A percentile compares a stretch with the other conserved stretches of the same genome.
Conservation (phyloP, 2,329 filamentous ascomycete genomes). For the Boeremia exigua region DNA sequence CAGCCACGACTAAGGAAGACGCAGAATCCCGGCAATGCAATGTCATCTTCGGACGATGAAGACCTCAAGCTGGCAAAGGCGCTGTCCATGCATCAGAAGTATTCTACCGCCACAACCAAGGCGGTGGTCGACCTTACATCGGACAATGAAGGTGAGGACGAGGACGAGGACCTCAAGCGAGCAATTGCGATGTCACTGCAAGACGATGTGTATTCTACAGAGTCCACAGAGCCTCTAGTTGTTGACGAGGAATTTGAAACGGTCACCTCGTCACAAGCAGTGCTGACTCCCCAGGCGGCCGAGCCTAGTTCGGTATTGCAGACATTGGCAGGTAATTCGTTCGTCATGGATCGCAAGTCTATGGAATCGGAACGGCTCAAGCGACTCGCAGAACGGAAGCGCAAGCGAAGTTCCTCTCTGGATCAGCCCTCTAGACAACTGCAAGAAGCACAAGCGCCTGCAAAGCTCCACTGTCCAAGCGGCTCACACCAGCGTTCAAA, state of each 20-base stretch:
- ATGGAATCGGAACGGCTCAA: conserved; percentile 87
- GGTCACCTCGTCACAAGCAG: not conserved
- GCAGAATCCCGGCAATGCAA: conserved; percentile 3
- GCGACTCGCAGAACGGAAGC: conserved; percentile 67
- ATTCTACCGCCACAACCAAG: not conserved
- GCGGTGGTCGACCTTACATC: conserved; percentile 26
- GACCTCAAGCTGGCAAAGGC: conserved; percentile 37
- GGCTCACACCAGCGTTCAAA: not conserved
- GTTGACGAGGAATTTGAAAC: not conserved
- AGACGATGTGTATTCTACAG: not conserved
- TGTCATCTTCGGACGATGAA: conserved; percentile 39
- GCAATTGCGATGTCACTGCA: conserved; percentile 41
- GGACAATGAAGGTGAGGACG: conserved; percentile 23
- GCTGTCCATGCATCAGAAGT: conserved; percentile 36
- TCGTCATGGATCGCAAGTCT: conserved; percentile 73
- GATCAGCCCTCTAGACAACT: conserved; percentile 36
- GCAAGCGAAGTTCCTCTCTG: conserved; percentile 63
- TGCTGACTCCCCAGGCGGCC: conserved; percentile 6
- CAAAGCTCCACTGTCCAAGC: not conserved
- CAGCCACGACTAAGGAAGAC: not conserved
- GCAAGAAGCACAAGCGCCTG: not conserved
- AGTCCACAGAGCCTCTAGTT: not conserved
- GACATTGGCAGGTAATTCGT: not conserved
- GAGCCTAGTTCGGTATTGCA: not conserved
- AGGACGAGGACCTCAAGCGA: conserved; percentile 31